A percentile compares a stretch with the other conserved stretches of the same genome.
Evolutionary conservation across 257 asterid genomes (phyloP).

Genomic region (Nicotiana tabacum): DNA sequence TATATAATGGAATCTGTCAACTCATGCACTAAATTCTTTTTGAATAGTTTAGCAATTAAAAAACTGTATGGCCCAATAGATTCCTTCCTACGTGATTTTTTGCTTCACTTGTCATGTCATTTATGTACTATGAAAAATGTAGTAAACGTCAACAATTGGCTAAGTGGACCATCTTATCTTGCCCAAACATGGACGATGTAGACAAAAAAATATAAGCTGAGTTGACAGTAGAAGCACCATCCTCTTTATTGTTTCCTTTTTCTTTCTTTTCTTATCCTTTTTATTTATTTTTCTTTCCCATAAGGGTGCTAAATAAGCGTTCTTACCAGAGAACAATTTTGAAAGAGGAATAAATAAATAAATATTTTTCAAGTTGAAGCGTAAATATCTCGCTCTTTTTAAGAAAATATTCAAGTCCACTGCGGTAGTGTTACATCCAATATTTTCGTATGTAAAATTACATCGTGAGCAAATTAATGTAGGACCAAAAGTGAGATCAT

Average conservation of each 20-base stretch:
- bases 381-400: too few relatives aligned
- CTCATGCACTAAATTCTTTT: not conserved
- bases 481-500: too few relatives aligned
- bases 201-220: not conserved
- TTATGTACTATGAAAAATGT: not conserved
- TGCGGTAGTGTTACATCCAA: too few relatives aligned
- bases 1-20: not conserved
- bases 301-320: too few relatives aligned
- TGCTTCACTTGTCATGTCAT: not conserved
- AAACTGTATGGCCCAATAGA: not conserved
- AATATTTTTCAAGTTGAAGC: too few relatives aligned
- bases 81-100: not conserved
- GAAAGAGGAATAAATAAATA: too few relatives aligned
- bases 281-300: too few relatives aligned
- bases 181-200: not conserved
- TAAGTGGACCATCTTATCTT: not conserved
- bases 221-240: not conserved
- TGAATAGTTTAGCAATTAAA: not conserved
- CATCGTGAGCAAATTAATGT: too few relatives aligned
- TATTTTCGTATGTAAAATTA: too few relatives aligned
- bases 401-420: too few relatives aligned
- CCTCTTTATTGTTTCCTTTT: not conserved
- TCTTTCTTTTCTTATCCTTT: too few relatives aligned
- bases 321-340: too few relatives aligned
- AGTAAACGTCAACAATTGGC: not conserved